Base-by-base conservation (phyloP, 441 rosid genomes). In the Arabidopsis hybrid region DNA sequence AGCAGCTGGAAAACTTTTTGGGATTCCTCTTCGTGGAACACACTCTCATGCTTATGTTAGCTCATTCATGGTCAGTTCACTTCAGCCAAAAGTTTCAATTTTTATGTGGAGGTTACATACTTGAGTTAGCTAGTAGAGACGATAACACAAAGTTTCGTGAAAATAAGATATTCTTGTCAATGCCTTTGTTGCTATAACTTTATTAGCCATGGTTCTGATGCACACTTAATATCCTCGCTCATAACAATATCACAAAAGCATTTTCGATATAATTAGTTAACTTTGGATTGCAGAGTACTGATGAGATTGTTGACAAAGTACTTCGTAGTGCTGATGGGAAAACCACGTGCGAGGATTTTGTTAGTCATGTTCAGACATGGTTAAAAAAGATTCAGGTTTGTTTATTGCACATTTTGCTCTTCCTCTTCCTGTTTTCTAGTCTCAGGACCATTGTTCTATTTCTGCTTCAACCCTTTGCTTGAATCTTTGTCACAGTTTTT, bases 31-130 rank as follows among this genome's bases (percentile, higher is more conserved):
- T 34, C 89, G 95, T 72, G 99, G 98, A 75, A 95, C 97, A 21
- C 99, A 92, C 82, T 95, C 98, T 29, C 99, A 95, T 86, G 99
- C 99, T 57, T 95, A 88, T 88, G 93, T 95, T 81, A 95, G 99
- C 84, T 95, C 99, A 55, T 95, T 83, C 79, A 92, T 89, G 98
- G 99, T 92, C 38, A 69, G 79, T 53, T 74, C 6, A 47, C 58
- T 45, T 35, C 17, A 45, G 7, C 45, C 11, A 5, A 18, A 51
- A 10, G 3, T 1, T 29, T 38, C 4, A 4, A 1, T 32, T 56
- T 67, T n/a, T 16, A 6, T 43, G 3, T 16, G 6, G 29, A 67
- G 10, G 0, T 53, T 62, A 12, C 66, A 40, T 60, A 40, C 8
- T 40, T 38, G 6, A 60, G 4, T 29, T 57, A 21, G 35, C 50